Conservation (phyloP, 768 basidiomycete species). For the Pleurotus giganteus region DNA sequence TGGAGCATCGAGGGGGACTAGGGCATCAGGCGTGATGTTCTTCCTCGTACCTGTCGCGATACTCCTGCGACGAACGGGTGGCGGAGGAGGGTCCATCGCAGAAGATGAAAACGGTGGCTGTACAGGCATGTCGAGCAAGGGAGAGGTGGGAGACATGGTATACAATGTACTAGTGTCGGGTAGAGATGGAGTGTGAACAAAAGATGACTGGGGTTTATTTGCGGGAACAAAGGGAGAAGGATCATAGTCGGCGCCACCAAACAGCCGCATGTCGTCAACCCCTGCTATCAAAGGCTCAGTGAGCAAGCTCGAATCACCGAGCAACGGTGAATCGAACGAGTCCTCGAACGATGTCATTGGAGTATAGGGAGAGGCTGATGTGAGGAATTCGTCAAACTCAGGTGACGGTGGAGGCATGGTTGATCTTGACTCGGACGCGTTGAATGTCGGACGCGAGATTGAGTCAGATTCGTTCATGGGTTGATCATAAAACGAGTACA, state of each 20-base stretch:
- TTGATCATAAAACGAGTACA: background rate
- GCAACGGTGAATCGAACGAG: slow-evolving; percentile 37
- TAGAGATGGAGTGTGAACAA: background rate
- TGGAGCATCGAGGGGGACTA: slow-evolving; percentile 75
- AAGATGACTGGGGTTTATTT: background rate
- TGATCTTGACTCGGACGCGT: slow-evolving; percentile 21
- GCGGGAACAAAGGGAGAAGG: background rate
- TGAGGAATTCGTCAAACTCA: slow-evolving; percentile 27
- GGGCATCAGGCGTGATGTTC: slow-evolving; percentile 59
- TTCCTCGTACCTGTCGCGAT: slow-evolving; percentile 66
- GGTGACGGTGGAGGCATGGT: slow-evolving; percentile 20
- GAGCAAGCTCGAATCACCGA: slow-evolving; percentile 21
- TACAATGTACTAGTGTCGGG: slow-evolving; percentile 6
- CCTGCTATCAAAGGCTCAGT: slow-evolving; percentile 23
- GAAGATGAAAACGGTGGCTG: slow-evolving; percentile 4
- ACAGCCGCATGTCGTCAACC: slow-evolving; percentile 8
- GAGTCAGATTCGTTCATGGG: background rate
- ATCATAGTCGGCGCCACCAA: slow-evolving; percentile 24
- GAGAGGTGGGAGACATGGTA: slow-evolving; percentile 13
- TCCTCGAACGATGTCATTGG: slow-evolving; percentile 33
- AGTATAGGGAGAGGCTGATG: slow-evolving; percentile 27
- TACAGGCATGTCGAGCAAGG: slow-evolving; percentile 7
- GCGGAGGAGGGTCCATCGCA: slow-evolving; percentile 1
- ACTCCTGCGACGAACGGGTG: slow-evolving; percentile 30
- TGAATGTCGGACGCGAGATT: background rate